phyloP scores from a whole-genome alignment of 106 monocot genomes.

The Alisma plantagoaquatica region DNA sequence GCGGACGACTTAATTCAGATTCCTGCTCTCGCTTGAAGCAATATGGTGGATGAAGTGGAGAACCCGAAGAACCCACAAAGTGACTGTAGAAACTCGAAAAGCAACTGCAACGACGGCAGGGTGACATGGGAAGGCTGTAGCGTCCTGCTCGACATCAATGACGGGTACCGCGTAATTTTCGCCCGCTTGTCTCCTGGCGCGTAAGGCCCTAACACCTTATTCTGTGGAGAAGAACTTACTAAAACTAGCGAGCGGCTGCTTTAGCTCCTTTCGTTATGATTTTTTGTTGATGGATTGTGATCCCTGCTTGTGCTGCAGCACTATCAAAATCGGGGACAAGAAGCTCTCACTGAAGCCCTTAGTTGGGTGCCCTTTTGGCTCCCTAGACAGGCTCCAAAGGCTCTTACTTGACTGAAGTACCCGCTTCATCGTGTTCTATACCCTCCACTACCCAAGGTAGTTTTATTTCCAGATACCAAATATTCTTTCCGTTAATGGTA shows the following conservation, averaged over 20 bases:
- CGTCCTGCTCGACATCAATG: conserved; percentile 95
- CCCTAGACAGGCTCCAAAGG: conserved; percentile 33
- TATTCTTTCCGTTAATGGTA: no score
- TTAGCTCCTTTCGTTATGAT: no score
- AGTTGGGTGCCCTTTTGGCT: conserved; percentile 85
- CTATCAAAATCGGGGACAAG: conserved; percentile 89
- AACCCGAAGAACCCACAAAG: no score
- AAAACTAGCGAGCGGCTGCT: no score
- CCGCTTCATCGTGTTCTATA: background rate
- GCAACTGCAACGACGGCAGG: conserved; percentile 28
- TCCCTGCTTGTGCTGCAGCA: conserved; percentile 22
- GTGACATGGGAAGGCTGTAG: conserved; percentile 88
- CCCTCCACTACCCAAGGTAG: background rate
- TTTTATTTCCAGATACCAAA: no score
- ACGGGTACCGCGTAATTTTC: conserved; percentile 92
- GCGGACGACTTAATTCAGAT: no score
- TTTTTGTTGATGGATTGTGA: no score
- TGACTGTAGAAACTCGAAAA: no score
- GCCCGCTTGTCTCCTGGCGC: conserved; percentile 72
- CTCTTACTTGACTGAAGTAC: conserved; percentile 21
- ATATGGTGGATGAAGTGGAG: no score
- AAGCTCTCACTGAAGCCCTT: conserved; percentile 62
- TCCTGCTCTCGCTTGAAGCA: no score
- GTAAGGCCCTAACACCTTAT: conserved; percentile 14
- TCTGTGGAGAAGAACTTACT: no score